Evolutionary conservation across 306 rosid species (phyloP).

Genomic region (Lathyrus sativus): DNA sequence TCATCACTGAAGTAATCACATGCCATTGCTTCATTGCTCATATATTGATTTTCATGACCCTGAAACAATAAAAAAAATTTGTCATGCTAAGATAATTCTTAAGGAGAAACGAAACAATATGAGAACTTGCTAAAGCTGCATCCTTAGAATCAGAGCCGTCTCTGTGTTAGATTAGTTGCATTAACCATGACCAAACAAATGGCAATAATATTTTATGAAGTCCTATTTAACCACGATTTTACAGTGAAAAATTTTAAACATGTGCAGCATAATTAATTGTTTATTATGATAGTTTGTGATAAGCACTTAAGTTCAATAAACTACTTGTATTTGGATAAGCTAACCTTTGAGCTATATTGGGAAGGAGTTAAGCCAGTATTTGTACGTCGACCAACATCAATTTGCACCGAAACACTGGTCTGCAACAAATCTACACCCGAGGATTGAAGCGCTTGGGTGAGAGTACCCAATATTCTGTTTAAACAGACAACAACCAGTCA

Average conservation of each 20-base stretch:
- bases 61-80: conserved; percentile 38
- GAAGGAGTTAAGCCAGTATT: conserved; percentile 41
- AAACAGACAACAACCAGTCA: conserved; percentile 38
- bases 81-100: background rate
- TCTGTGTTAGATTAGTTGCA: no score
- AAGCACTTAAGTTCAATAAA: background rate
- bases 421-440: conserved; percentile 86
- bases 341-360: conserved; percentile 72
- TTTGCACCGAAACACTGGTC: conserved; percentile 74
- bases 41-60: conserved; percentile 57
- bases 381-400: conserved; percentile 68
- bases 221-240: no score
- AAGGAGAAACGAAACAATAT: background rate
- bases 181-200: no score
- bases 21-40: conserved; percentile 44
- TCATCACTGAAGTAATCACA: conserved; percentile 56
- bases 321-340: conserved; percentile 16
- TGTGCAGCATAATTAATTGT: background rate
- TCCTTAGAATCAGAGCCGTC: no score
- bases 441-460: conserved; percentile 70
- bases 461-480: conserved; percentile 70
- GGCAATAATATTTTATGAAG: no score
- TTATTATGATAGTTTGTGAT: background rate
- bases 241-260: no score
- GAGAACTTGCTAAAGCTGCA: background rate